Conservation (phyloP, 2,329 filamentous ascomycete species). For the Colletotrichum higginsianum region DNA sequence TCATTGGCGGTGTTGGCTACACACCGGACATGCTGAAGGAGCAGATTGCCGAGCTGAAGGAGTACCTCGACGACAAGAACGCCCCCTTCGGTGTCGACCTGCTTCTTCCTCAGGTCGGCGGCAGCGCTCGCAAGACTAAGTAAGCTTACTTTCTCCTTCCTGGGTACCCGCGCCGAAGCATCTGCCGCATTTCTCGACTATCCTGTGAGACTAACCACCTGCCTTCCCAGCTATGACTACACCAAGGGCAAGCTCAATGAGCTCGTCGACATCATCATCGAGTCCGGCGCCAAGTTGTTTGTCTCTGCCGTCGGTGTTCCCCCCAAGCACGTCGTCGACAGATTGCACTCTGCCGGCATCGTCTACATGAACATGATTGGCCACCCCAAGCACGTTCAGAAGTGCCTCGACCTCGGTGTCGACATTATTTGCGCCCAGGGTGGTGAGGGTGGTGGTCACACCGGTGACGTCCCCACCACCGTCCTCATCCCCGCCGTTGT, state of each 20-base stretch:
- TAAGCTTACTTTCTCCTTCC: conserved; percentile 52
- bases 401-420: conserved; percentile 91
- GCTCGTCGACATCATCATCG: conserved; percentile 92
- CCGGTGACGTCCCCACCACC: conserved; percentile 91
- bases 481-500: conserved; percentile 94
- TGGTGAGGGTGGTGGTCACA: conserved; percentile 97
- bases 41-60: conserved; percentile 95
- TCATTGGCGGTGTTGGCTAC: conserved; percentile 96
- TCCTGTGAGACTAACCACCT: conserved; percentile 2
- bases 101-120: conserved; percentile 93
- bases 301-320: conserved; percentile 97
- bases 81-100: conserved; percentile 96
- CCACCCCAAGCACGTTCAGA: conserved; percentile 98
- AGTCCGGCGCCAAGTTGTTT: conserved; percentile 91
- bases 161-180: neutral
- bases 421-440: conserved; percentile 99
- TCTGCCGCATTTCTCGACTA: neutral
- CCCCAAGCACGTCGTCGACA: conserved; percentile 89
- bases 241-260: conserved; percentile 98
- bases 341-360: conserved; percentile 87
- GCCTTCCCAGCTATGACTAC: conserved; percentile 89
- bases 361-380: conserved; percentile 99
- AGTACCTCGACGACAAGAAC: conserved; percentile 88
- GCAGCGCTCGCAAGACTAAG: conserved; percentile 95
- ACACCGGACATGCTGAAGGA: conserved; percentile 97